Conservation (phyloP, 2,329 filamentous ascomycete genomes). For the Aspergillus pseudonomiae region DNA sequence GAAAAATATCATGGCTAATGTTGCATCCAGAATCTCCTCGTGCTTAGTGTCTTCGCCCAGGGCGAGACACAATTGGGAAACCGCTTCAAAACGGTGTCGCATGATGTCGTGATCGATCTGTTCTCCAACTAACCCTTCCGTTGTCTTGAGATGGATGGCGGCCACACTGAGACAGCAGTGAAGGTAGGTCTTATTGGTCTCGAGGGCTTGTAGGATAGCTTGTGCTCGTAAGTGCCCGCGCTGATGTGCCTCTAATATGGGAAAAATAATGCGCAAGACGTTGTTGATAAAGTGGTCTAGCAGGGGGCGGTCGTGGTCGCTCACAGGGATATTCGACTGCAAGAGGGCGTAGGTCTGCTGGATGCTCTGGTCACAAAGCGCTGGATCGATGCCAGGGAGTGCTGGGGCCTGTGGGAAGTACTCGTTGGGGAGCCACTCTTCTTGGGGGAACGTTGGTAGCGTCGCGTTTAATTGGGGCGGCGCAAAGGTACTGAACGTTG, state of each 20-base stretch:
- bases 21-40: slow-evolving; percentile 85
- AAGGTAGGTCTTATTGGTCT: slow-evolving; percentile 89
- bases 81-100: slow-evolving; percentile 85
- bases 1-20: slow-evolving; percentile 94
- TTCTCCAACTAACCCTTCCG: slow-evolving; percentile 66
- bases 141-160: slow-evolving; percentile 87
- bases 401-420: slow-evolving; percentile 62
- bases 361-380: slow-evolving; percentile 21
- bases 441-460: slow-evolving; percentile 64
- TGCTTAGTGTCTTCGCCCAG: slow-evolving; percentile 80
- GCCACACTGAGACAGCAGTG: slow-evolving; percentile 95
- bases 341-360: slow-evolving; percentile 57
- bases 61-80: slow-evolving; percentile 81
- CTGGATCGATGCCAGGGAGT: slow-evolving; percentile 33
- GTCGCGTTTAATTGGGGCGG: slow-evolving; percentile 72
- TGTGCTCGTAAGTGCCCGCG: slow-evolving; percentile 79
- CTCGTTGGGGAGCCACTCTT: slow-evolving; percentile 73
- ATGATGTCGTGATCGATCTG: slow-evolving; percentile 90
- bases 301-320: slow-evolving; percentile 83
- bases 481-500: slow-evolving; percentile 90
- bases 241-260: slow-evolving; percentile 87
- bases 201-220: slow-evolving; percentile 82
- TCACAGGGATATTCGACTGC: slow-evolving; percentile 77
- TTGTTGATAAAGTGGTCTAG: slow-evolving; percentile 89
- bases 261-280: slow-evolving; percentile 87